Evolutionary conservation across 352 stramenopile species (phyloP).

Genomic region (Phytophthora sojae): DNA sequence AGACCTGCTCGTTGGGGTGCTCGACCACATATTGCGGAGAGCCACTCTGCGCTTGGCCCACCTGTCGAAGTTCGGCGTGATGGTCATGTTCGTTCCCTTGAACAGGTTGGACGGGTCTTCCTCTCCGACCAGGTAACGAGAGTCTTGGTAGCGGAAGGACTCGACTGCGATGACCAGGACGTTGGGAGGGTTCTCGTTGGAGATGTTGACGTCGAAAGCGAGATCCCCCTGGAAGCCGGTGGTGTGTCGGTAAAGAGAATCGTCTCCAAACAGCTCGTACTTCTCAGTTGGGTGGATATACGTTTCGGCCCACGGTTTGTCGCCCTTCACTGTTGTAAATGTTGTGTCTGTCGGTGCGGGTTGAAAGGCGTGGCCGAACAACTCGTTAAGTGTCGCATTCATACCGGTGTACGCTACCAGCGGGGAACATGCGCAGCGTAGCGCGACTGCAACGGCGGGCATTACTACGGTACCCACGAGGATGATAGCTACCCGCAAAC

Average conservation of each 20-base stretch:
- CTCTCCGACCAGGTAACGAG: slow-evolving; percentile 53
- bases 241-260: slow-evolving; percentile 25
- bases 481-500: background rate
- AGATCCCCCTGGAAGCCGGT: slow-evolving; percentile 50
- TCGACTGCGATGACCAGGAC: slow-evolving; percentile 59
- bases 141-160: slow-evolving; percentile 65
- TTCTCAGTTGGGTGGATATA: slow-evolving; percentile 24
- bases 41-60: slow-evolving; percentile 57
- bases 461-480: slow-evolving; percentile 2
- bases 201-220: slow-evolving; percentile 50
- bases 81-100: slow-evolving; percentile 33
- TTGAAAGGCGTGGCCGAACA: slow-evolving; percentile 22
- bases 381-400: slow-evolving; percentile 27
- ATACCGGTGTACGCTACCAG: slow-evolving; percentile 15
- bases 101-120: slow-evolving; percentile 46
- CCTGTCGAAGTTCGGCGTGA: slow-evolving; percentile 58
- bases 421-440: slow-evolving; percentile 13
- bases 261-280: slow-evolving; percentile 15
- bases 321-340: slow-evolving; percentile 17
- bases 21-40: slow-evolving; percentile 66
- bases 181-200: slow-evolving; percentile 45
- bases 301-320: slow-evolving; percentile 13
- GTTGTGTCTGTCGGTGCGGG: slow-evolving; percentile 12
- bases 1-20: slow-evolving; percentile 59
- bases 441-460: slow-evolving; percentile 14